Base-by-base conservation (phyloP, 352 stramenopile genomes). In the Globisporangium paddicum region DNA sequence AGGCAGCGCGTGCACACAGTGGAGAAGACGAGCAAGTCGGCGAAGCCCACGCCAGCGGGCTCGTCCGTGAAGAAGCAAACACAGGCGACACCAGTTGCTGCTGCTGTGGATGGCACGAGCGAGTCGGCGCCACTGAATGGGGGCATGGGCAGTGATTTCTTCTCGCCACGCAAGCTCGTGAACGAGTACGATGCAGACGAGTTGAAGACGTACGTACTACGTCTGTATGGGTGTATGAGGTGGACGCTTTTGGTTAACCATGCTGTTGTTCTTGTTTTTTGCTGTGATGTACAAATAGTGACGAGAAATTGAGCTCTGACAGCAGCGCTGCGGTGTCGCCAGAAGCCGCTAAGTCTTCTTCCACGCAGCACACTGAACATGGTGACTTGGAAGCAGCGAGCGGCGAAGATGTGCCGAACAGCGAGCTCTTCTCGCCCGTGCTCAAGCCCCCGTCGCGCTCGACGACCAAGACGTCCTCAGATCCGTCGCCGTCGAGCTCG, bases 371-470 rank as follows among this genome's bases (percentile, higher is more conserved):
- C 8, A 47, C 57, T 30, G 32, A 58, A 13, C 28, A 59, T 19
- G 25, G 30, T 8, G 56, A 62, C 19, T 62, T 61, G 3, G 46
- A 52, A 30, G 18, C 49, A 23, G 45, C 42, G 7, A 71, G 60
- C 21, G 62, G 60, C 16, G 62, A 47, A 13, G 66, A 71, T 37
- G 71, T 76, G 6, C 55, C 58, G 9, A 72, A 87, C 14, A 72
- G 71, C 34, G 79, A 79, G 37, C 72, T 95, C 63, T 95, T 95
- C 54, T 95, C 85, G 2, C 85, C 85, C 2, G 67, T 69, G 35
- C 66, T 93, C 11, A 92, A 91, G 44, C 69, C 74, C 18, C 79
- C 81, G 34, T 54, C 47, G 18, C 68, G 59, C 3, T 47, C 28
- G 5, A 32, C 50, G 32, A 59, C 64, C 8, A 77, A 72, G 35